phyloP scores from a whole-genome alignment of 441 rosid genomes.

The Hypseocharis bilobata region DNA sequence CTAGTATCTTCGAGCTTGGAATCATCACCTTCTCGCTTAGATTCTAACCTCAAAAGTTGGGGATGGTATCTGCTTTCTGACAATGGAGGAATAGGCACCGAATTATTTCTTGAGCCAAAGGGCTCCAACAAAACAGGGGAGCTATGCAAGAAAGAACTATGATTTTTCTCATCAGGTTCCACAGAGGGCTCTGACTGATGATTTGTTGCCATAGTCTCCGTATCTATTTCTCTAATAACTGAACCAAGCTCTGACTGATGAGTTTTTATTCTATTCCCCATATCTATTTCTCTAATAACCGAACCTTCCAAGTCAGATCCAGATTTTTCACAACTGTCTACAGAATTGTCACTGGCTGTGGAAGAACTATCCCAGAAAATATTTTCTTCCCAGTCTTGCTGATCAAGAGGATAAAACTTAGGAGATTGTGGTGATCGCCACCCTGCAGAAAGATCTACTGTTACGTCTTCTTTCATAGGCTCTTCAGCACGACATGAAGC shows the following conservation, averaged over 20 bases:
- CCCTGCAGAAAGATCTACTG: slow-evolving; percentile 32
- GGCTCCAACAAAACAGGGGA: slow-evolving; percentile 49
- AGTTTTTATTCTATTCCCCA: slow-evolving; percentile 26
- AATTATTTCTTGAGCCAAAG: slow-evolving; percentile 35
- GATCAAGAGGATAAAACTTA: slow-evolving; percentile 63
- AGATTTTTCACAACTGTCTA: slow-evolving; percentile 34
- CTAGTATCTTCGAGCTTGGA: slow-evolving; percentile 22
- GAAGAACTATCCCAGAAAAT: slow-evolving; percentile 80
- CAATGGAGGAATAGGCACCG: slow-evolving; percentile 21
- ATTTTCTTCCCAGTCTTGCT: slow-evolving; percentile 82
- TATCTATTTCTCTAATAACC: slow-evolving; percentile 30
- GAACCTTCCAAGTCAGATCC: slow-evolving; percentile 33
- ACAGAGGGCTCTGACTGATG: slow-evolving; percentile 26
- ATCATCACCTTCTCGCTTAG: slow-evolving; percentile 37
- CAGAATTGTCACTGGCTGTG: slow-evolving; percentile 34
- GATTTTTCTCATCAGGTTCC: slow-evolving; percentile 31
- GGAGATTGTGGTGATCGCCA: slow-evolving; percentile 45
- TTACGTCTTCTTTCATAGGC: slow-evolving; percentile 49
- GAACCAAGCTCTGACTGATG: background rate
- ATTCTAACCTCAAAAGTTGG: slow-evolving; percentile 79
- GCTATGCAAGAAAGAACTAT: slow-evolving; percentile 25
- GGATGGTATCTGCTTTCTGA: slow-evolving; percentile 55
- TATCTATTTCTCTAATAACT: background rate
- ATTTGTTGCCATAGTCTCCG: slow-evolving; percentile 4
- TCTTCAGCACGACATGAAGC: slow-evolving; percentile 52